Evolutionary conservation across 805 yeast species (phyloP), one percentile per base, ranked within the genome.

Genomic region (Wickerhamomyces chambardii): DNA sequence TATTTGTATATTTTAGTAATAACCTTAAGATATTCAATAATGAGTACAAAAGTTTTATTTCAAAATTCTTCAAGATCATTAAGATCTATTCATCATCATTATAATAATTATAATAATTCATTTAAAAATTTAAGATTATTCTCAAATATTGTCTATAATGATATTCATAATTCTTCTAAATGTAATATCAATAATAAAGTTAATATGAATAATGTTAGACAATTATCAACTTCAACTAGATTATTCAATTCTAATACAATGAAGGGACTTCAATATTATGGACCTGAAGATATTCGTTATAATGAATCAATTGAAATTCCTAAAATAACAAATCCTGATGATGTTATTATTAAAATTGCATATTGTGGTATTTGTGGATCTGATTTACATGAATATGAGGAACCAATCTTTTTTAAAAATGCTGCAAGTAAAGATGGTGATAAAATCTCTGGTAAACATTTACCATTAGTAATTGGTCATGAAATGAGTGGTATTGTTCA

Each of bases 321-420:
- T 9, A 33, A 37, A 19, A 51, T 63, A 26, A 31, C 37, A 9
- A 41, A 50, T 6, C 46, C 47, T 6, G 59, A 60, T 25, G 70
- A 65, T 34, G 49, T 64, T 25, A 48, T 61, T 18, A 42, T 66
- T 22, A 61, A 56, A 22, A 55, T 66, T 19, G 53, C 59, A 11
- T 68, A 56, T 45, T 69, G 77, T 43, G 79, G 79, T 14, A 70
- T 73, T 21, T 74, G 80, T 45, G 79, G 79, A 24, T 59, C 74
- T 1, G 79, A 73, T 49, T 51, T 73, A 15, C 78, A 73, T 42
- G 72, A 75, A 50, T 74, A 60, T 41, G 75, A 68, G 24, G 82
- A 78, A 1, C 78, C 80, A 4, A 69, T 71, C 28, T 71, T 75
- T 42, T 69, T 70, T 54, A 66, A 66, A 8, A 53, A 58, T 37